A percentile compares a stretch with the other conserved stretches of the same genome.
Conservation (phyloP, 176 grass and related monocot species). For the Oryza punctata region DNA sequence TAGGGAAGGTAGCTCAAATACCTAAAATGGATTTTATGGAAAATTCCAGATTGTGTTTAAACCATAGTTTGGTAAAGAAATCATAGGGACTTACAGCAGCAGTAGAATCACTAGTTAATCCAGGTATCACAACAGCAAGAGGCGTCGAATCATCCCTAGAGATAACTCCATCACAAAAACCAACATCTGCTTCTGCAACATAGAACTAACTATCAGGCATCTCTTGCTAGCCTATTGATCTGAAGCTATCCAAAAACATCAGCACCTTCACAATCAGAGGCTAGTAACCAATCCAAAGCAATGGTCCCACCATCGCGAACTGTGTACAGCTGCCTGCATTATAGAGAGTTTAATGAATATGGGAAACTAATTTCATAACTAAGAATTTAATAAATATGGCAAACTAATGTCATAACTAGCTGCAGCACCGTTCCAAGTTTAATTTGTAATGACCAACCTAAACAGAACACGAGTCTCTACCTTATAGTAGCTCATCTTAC, state of each 20-base stretch:
- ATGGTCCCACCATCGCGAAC: conserved; percentile 82
- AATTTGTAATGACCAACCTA: neutral
- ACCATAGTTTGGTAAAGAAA: conserved; percentile 5
- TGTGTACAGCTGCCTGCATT: conserved; percentile 78
- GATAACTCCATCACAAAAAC: conserved; percentile 44
- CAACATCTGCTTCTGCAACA: conserved; percentile 55
- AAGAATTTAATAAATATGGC: conserved; percentile 11
- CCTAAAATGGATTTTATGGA: neutral
- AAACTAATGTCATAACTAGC: neutral
- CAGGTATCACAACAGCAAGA: conserved; percentile 80
- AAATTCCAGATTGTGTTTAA: conserved; percentile 31
- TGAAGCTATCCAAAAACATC: conserved; percentile 18
- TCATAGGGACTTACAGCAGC: conserved; percentile 66
- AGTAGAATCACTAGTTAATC: conserved; percentile 91
- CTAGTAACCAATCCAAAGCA: conserved; percentile 93
- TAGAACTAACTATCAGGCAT: conserved; percentile 13
- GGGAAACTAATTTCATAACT: neutral
- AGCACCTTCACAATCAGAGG: conserved; percentile 64
- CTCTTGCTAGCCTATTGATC: conserved; percentile 32
- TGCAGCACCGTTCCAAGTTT: neutral
- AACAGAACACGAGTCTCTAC: neutral
- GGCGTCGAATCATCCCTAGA: conserved; percentile 73
- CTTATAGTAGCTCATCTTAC: neutral
- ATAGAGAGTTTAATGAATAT: conserved; percentile 13
- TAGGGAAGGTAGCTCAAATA: conserved; percentile 13